phyloP scores from a whole-genome alignment of 495 filamentous ascomycete genomes.

The Cetradonia linearis region DNA sequence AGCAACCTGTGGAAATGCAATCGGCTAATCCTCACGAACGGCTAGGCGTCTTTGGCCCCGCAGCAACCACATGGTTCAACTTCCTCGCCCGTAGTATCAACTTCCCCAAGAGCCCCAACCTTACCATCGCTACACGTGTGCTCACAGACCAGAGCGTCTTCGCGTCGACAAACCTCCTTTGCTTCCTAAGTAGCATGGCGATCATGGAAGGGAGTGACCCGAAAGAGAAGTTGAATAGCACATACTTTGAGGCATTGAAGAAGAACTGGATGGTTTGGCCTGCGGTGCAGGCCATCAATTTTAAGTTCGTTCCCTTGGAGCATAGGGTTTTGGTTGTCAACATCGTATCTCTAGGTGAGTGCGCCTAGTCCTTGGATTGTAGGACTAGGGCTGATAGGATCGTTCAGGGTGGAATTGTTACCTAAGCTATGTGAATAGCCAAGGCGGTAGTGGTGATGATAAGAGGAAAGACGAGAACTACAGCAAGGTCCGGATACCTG shows the following conservation, averaged over 20 bases:
- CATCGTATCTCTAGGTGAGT: conserved; percentile 62
- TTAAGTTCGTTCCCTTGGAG: conserved; percentile 79
- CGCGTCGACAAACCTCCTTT: conserved; percentile 66
- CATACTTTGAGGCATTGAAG: conserved; percentile 57
- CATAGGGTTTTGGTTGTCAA: conserved; percentile 85
- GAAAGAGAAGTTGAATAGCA: conserved; percentile 56
- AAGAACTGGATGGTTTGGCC: conserved; percentile 94
- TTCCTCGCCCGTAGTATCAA: conserved; percentile 63
- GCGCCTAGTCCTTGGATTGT: not conserved
- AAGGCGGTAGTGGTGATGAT: conserved; percentile 19
- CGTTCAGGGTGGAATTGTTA: conserved; percentile 90
- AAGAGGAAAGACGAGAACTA: not conserved
- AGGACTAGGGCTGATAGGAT: conserved; percentile 19
- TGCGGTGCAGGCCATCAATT: conserved; percentile 80
- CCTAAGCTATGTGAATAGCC: conserved; percentile 72
- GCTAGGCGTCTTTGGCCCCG: conserved; percentile 79
- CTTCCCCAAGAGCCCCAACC: conserved; percentile 47
- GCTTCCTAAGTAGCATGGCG: conserved; percentile 80
- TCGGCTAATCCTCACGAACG: conserved; percentile 14
- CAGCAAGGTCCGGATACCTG: conserved; percentile 6
- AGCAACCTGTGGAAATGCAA: not conserved
- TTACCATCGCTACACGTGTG: conserved; percentile 72
- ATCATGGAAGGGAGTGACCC: conserved; percentile 71
- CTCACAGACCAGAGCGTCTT: conserved; percentile 78
- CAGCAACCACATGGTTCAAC: conserved; percentile 79